Base-by-base conservation (phyloP, 2,329 filamentous ascomycete species). In the Botryotinia convoluta region DNA sequence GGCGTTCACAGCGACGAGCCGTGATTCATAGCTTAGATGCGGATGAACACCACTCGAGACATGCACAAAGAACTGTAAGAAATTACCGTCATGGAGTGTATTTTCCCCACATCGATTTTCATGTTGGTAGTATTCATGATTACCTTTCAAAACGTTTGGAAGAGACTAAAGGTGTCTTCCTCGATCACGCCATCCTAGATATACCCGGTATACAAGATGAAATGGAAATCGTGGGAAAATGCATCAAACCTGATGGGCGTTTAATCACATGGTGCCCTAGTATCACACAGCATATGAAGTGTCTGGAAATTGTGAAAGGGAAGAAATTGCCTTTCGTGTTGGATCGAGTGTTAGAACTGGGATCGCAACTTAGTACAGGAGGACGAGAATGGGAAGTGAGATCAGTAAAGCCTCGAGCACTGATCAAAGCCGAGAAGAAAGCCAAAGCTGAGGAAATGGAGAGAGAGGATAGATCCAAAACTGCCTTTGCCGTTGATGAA, bases 1-100 rank as follows among this genome's bases (percentile, higher is more conserved):
- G 77, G 77, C 77, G 73, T 8, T 65, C 73, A 51, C 75, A 86
- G 69, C 88, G 93, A 39, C 85, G 87, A 71, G 92, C 92, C 48
- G 83, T 95, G n/a, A 83, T 96, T 4, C 92, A 95, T 80, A 93
- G 91, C 3, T 85, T 95, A 61, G 93, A 96, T 78, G 85, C 88
- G 59, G 90, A 88, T 2, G 79, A 84, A 20, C 86, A 86, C 61
- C 89, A 92, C 82, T 90, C 91, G 8, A 82, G 84, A 22, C 88
- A 90, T 76, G 93, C 93, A 0, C 85, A 89, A 76, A 86, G 86
- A 71, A 86, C 92, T 32, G 87, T 95, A 7, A 83, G 86, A 39
- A 87, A 89, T 29, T 96, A 93, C 81, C 87, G 90, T 12, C 85
- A 87, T 35, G 92, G 92, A 1, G 86, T 93, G 72, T 96, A 96